phyloP scores from a whole-genome alignment of 139 green algal genomes.

The Coelastrella sp. region DNA sequence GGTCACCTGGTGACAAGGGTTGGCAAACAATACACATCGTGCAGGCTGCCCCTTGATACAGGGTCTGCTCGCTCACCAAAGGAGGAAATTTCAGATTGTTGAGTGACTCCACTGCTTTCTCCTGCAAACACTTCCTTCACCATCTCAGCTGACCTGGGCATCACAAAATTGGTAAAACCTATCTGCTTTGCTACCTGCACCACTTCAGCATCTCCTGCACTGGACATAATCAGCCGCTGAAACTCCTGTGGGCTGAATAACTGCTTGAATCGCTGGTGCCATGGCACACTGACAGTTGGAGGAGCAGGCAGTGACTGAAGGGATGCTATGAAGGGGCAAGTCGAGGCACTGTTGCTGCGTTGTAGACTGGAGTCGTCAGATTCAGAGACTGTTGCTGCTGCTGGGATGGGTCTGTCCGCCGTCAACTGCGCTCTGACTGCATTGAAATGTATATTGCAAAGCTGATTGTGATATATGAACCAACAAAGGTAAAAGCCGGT shows the following conservation, averaged over 20 bases:
- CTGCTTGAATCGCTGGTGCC: conserved; percentile 41
- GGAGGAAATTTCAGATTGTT: not conserved
- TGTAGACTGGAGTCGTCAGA: no score
- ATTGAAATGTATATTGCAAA: not conserved
- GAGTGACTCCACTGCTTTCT: not conserved
- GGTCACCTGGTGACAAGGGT: not conserved
- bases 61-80: not conserved
- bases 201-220: not conserved
- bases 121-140: conserved; percentile 15
- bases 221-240: not conserved
- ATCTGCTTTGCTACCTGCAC: conserved; percentile 12
- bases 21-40: not conserved
- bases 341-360: not conserved
- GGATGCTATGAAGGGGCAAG: conserved; percentile 36
- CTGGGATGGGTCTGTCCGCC: not conserved
- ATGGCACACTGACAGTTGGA: not conserved
- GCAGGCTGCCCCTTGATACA: not conserved
- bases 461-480: no score
- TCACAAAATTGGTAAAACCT: not conserved
- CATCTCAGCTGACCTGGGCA: not conserved
- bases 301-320: not conserved
- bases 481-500: no score
- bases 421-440: conserved; percentile 14
- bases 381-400: not conserved
- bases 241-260: conserved; percentile 19